phyloP scores from a whole-genome alignment of 1,139 yeast species.

The Candida albicans region DNA sequence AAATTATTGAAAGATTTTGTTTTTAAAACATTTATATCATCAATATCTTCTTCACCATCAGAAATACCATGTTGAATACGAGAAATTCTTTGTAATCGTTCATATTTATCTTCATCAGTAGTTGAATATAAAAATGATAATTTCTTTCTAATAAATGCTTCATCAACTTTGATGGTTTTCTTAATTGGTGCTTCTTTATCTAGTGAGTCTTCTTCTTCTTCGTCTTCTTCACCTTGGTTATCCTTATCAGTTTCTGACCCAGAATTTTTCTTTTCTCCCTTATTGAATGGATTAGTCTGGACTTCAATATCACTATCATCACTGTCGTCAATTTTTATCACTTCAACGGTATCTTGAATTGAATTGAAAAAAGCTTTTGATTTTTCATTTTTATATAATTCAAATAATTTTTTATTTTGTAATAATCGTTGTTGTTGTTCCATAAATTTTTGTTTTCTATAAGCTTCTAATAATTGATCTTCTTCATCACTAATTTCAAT shows the following conservation, averaged over 20 bases:
- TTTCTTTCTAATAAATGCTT: conserved; percentile 61
- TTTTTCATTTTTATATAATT: conserved; percentile 50
- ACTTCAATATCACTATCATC: conserved; percentile 19
- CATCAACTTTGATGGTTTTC: conserved; percentile 37
- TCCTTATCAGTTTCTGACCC: conserved; percentile 24
- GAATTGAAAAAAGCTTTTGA: conserved; percentile 74
- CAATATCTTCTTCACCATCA: conserved; percentile 28
- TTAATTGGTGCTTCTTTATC: conserved; percentile 18
- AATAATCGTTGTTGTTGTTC: conserved; percentile 57
- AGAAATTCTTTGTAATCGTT: conserved; percentile 33
- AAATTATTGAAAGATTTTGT: conserved; percentile 44
- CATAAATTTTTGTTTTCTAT: conserved; percentile 51
- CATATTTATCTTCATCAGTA: conserved; percentile 35
- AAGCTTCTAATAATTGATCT: conserved; percentile 56
- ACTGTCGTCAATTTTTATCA: conserved; percentile 28
- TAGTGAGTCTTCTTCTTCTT: conserved; percentile 19
- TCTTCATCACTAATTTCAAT: conserved; percentile 69
- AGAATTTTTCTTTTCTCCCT: conserved; percentile 18
- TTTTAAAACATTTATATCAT: conserved; percentile 50
- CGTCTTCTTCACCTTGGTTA: conserved; percentile 6
- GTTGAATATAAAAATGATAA: conserved; percentile 57
- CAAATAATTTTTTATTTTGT: conserved; percentile 53
- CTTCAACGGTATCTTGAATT: conserved; percentile 50
- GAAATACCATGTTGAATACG: conserved; percentile 37
- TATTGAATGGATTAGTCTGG: conserved; percentile 9